Conservation (phyloP, 1,139 yeast species). For the Lipomyces yarrowii region DNA sequence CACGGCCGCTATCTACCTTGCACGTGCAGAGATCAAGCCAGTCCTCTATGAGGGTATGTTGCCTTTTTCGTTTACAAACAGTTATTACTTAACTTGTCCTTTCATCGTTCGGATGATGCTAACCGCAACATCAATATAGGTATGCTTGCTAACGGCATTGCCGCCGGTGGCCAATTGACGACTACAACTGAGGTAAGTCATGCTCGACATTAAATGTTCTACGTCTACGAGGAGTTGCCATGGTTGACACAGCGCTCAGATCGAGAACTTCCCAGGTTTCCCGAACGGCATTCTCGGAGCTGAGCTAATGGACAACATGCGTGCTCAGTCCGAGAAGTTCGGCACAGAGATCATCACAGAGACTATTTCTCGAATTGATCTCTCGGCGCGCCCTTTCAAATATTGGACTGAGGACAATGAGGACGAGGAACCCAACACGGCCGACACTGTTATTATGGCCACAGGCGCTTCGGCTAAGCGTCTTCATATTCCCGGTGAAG, state of each 20-base stretch:
- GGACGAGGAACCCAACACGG: constrained; percentile 75
- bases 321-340: constrained; percentile 78
- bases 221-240: no score
- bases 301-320: constrained; percentile 90
- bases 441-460: constrained; percentile 90
- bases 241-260: constrained; percentile 36
- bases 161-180: constrained; percentile 98
- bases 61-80: not conserved
- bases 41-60: constrained; percentile 81
- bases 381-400: constrained; percentile 85
- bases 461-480: constrained; percentile 98
- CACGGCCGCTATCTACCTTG: constrained; percentile 95
- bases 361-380: constrained; percentile 88
- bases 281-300: constrained; percentile 92
- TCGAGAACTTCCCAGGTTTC: constrained; percentile 98
- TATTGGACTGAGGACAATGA: constrained; percentile 91
- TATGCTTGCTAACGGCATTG: constrained; percentile 86
- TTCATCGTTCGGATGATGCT: not conserved
- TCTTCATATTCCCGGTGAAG: constrained; percentile 93
- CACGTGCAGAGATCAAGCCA: constrained; percentile 96
- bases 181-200: constrained; percentile 75
- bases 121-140: constrained; percentile 3
- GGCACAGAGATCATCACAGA: constrained; percentile 95
- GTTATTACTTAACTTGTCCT: not conserved
- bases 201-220: not conserved